A percentile compares a stretch with the other conserved stretches of the same genome.
phyloP scores from a whole-genome alignment of 148 eudicot genomes.

The Euryodendron excelsum region DNA sequence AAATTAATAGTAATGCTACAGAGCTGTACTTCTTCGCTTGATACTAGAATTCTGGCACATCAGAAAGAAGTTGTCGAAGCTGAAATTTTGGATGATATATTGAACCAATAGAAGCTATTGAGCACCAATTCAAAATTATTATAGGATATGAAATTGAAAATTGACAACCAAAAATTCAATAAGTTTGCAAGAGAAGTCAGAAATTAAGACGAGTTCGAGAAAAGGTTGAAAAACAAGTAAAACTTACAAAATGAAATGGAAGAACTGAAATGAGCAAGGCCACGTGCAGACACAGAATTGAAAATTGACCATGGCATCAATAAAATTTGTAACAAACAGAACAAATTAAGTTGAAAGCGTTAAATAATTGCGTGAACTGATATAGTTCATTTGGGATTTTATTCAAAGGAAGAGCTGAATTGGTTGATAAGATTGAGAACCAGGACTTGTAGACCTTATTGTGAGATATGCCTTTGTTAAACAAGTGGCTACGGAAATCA shows the following conservation, averaged over 20 bases:
- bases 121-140: no score
- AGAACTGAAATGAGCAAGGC: no score
- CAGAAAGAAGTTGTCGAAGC: neutral
- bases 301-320: neutral
- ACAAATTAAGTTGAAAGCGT: neutral
- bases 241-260: no score
- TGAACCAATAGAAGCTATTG: neutral
- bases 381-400: no score
- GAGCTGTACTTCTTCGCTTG: neutral
- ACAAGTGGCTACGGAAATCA: no score
- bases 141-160: neutral
- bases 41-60: neutral
- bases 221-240: neutral
- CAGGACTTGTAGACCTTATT: no score
- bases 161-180: neutral
- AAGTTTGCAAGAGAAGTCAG: neutral
- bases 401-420: no score
- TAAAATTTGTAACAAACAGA: neutral
- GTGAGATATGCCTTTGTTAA: no score
- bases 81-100: neutral
- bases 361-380: no score
- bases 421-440: no score
- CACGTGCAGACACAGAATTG: neutral
- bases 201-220: neutral
- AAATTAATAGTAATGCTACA: neutral